Base-by-base conservation (phyloP, 352 stramenopile genomes). In the Aphanomyces astaci region DNA sequence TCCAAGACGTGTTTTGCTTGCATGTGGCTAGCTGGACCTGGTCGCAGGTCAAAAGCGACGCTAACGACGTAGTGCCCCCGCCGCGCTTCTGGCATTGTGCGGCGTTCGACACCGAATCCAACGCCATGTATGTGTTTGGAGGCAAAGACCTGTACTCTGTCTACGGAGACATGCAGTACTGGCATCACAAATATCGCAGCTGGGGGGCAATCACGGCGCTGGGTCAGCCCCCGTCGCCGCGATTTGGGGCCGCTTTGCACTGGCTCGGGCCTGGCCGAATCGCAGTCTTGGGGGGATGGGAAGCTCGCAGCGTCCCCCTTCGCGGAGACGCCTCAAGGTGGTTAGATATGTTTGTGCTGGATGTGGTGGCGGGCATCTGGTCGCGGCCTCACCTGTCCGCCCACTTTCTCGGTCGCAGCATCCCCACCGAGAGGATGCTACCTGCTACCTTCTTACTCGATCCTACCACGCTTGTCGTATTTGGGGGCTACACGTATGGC, bases 331-430 rank as follows among this genome's bases (percentile, higher is more conserved):
- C 3, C 45, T 31, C n/a, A n/a, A n/a, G 32, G 9, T 32, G 30
- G 22, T 39, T 87, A 46, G 79, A 85, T 30, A 32, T 87, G 11
- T 67, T 80, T 60, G 78, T 87, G 27, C 71, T 87, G 17, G 79
- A 87, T 71, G 65, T 74, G 19, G 73, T 74, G 30, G 77, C 71
- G 28, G 40, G 81, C 32, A 74, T 87, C 46, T 87, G 79, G 79
- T 85, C 79, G 4, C 76, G 71, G 59, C 79, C 77, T 17, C 77
- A 69, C 2, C 55, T 84, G 31, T 78, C 76, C 5, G 75, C 78
- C 3, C 72, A 83, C 11, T 74, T 85, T 30, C 71, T 51, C 9
- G 63, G 71, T 19, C 64, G 70, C 19, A 66, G 48, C 15, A 56
- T 75, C 15, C 78, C 79, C 1, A 64, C 43, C 17, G 77, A 81